These are phyloP conservation scores for Chrysanthemum makinoi DNA, from an alignment of 129 eudicot species.

Conservation along the genomic window DNA sequence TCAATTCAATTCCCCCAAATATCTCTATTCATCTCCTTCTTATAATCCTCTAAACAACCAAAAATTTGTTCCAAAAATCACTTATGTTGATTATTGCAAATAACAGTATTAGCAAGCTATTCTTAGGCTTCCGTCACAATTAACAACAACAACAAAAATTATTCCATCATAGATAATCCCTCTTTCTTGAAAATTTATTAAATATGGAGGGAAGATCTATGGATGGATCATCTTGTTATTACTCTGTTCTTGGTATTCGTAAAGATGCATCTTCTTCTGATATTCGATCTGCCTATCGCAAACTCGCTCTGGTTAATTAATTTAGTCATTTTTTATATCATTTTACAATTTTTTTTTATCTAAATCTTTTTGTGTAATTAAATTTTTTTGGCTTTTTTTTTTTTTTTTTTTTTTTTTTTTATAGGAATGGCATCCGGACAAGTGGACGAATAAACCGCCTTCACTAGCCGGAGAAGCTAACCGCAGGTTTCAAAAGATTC, in stretches of 20 bases:
- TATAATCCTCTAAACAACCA: too few species aligned
- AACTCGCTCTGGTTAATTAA: constrained; percentile 70
- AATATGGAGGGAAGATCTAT: constrained; percentile 33
- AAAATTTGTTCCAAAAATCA: neutral
- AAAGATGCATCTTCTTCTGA: constrained; percentile 76
- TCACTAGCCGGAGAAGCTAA: constrained; percentile 65
- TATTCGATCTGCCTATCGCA: constrained; percentile 84
- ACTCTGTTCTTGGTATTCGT: constrained; percentile 70
- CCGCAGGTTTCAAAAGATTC: constrained; percentile 72
- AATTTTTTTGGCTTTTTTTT: too few species aligned
- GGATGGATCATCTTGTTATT: constrained; percentile 55
- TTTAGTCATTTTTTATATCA: neutral
- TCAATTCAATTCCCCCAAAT: too few species aligned
- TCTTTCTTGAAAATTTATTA: neutral
- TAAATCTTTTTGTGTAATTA: neutral
- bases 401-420: neutral
- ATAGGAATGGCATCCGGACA: constrained; percentile 96
- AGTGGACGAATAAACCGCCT: constrained; percentile 61
- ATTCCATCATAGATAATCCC: neutral
- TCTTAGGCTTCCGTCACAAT: neutral
- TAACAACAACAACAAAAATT: neutral
- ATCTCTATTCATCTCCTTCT: too few species aligned
- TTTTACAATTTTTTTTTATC: neutral
- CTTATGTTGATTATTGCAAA: constrained; percentile 1
- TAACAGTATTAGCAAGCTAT: neutral